Conservation (phyloP, 176 grass and related monocot species). For the Microstegium vimineum region DNA sequence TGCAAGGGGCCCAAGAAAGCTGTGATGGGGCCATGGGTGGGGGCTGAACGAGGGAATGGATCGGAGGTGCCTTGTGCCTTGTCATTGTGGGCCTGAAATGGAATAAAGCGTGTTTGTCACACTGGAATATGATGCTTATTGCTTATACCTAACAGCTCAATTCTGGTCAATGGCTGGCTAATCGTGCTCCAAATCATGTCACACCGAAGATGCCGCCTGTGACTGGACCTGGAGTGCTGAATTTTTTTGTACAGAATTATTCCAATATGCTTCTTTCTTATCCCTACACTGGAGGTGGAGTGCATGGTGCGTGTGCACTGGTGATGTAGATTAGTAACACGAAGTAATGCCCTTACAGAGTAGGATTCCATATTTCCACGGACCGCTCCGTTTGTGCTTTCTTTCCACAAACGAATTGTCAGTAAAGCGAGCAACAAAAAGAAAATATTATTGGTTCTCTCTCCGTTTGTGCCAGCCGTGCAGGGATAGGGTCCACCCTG, state of each 20-base stretch:
- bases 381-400: too few species aligned
- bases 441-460: too few species aligned
- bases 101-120: conserved; percentile 17
- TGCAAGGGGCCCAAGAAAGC: conserved; percentile 13
- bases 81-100: neutral
- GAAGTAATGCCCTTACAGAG: too few species aligned
- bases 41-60: neutral
- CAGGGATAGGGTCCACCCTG: too few species aligned
- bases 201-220: neutral
- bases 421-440: too few species aligned
- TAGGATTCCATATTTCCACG: too few species aligned
- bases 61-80: neutral
- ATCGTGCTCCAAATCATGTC: neutral
- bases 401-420: too few species aligned
- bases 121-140: neutral
- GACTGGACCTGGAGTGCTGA: neutral
- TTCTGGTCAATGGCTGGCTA: neutral
- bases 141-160: neutral
- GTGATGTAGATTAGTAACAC: too few species aligned
- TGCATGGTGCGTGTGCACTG: too few species aligned
- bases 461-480: too few species aligned
- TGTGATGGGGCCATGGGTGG: neutral
- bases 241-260: neutral
- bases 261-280: neutral
- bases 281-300: neutral